Evolutionary conservation across 495 filamentous ascomycete genomes (phyloP).

Genomic region (Lophium mytilinum): DNA sequence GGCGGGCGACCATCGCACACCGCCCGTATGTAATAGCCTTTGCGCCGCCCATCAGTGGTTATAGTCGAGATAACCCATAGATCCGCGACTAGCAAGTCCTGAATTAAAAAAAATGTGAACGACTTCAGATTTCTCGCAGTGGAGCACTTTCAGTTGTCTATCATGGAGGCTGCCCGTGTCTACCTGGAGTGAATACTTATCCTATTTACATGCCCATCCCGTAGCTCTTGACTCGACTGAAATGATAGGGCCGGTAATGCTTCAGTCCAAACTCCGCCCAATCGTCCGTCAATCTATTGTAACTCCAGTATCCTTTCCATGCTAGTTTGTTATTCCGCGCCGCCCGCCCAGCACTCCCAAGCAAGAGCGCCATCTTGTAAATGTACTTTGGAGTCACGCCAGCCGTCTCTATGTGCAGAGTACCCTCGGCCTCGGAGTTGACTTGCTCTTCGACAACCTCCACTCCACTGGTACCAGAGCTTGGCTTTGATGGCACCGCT

Average conservation of each 20-base stretch:
- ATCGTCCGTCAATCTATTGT: slow-evolving; percentile 81
- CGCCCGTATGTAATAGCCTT: too few relatives aligned
- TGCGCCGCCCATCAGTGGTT: too few relatives aligned
- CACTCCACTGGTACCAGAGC: too few relatives aligned
- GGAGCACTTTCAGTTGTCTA: too few relatives aligned
- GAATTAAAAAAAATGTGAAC: too few relatives aligned
- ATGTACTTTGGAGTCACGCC: slow-evolving; percentile 68
- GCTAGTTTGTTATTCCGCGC: slow-evolving; percentile 70
- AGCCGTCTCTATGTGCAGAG: slow-evolving; percentile 78
- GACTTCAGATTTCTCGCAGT: too few relatives aligned
- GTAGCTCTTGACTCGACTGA: slow-evolving; percentile 75
- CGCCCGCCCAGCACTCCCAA: slow-evolving; percentile 50
- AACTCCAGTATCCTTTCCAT: slow-evolving; percentile 91
- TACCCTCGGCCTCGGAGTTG: slow-evolving; percentile 46
- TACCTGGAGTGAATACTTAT: too few relatives aligned
- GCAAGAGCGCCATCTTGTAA: slow-evolving; percentile 66
- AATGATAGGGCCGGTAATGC: slow-evolving; percentile 81
- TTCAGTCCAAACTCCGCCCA: slow-evolving; percentile 78
- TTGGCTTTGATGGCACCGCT: not conserved
- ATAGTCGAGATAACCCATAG: too few relatives aligned
- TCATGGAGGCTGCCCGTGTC: too few relatives aligned
- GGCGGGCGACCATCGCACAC: too few relatives aligned
- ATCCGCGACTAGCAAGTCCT: too few relatives aligned
- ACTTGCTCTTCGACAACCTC: slow-evolving; percentile 8
- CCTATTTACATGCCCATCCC: slow-evolving; percentile 10